Conservation (phyloP, 139 green algal species). For the Chlorella sp. region DNA sequence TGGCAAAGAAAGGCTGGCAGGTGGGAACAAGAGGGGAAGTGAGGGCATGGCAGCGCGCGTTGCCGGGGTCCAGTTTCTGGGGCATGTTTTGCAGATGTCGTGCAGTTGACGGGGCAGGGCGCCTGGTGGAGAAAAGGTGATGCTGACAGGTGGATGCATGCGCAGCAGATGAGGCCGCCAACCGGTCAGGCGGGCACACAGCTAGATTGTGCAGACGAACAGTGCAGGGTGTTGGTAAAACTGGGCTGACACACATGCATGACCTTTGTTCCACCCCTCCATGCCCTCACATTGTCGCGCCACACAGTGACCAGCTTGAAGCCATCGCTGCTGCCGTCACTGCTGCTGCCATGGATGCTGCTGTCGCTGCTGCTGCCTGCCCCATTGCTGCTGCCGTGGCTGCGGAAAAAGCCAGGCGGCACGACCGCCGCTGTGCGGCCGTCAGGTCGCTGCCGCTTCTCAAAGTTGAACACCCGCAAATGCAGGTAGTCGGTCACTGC, state of each 20-base stretch:
- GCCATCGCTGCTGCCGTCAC: neutral
- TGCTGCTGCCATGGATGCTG: neutral
- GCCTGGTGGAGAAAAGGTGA: no score
- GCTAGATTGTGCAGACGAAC: neutral
- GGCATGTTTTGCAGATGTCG: no score
- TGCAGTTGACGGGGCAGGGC: no score
- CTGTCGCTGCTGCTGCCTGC: neutral
- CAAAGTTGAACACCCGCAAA: neutral
- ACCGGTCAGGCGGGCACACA: neutral
- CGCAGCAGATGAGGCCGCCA: no score
- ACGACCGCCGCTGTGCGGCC: neutral
- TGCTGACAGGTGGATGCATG: no score
- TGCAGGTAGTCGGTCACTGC: conserved; percentile 36
- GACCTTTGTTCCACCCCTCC: no score
- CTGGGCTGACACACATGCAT: neutral
- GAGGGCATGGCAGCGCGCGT: no score
- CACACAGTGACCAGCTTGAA: conserved; percentile 19
- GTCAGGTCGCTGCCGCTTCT: neutral
- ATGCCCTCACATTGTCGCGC: conserved; percentile 22
- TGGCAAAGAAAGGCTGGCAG: neutral
- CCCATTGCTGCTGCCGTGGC: neutral
- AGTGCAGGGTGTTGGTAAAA: neutral
- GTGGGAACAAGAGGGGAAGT: neutral
- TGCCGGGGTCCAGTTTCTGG: no score
- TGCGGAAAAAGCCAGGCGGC: conserved; percentile 1